Conservation (phyloP, 805 yeast genomes). For the Candida mattraensis region DNA sequence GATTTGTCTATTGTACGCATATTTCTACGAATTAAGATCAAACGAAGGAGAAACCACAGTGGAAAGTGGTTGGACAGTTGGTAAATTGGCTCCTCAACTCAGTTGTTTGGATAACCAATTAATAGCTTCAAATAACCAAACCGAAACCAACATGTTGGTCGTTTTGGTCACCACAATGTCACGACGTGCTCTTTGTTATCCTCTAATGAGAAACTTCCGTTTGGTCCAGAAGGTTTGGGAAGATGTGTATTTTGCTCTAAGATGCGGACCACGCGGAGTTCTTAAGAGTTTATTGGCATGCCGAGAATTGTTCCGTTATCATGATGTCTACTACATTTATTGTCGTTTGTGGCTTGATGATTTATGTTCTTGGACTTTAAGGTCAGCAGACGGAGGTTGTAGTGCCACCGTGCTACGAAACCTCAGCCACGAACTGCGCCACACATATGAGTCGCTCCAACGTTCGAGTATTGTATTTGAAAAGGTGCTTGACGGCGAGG, state of each 20-base stretch:
- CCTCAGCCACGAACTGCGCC: conserved; percentile 64
- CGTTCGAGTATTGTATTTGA: conserved; percentile 57
- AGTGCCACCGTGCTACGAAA: conserved; percentile 58
- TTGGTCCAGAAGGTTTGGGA: conserved; percentile 66
- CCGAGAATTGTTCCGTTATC: conserved; percentile 75
- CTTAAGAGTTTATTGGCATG: conserved; percentile 58
- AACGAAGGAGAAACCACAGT: conserved; percentile 69
- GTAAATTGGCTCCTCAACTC: conserved; percentile 79
- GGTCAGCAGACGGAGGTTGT: conserved; percentile 53
- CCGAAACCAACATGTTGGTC: conserved; percentile 41
- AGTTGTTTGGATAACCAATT: conserved; percentile 66
- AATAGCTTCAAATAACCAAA: conserved; percentile 34
- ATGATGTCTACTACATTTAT: conserved; percentile 83
- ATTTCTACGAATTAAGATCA: conserved; percentile 71
- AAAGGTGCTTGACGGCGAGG: conserved; percentile 42
- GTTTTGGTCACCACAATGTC: conserved; percentile 60
- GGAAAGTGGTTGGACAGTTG: conserved; percentile 94
- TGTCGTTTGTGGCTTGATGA: conserved; percentile 77
- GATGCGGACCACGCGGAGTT: conserved; percentile 68
- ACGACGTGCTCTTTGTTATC: conserved; percentile 75
- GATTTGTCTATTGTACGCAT: conserved; percentile 68
- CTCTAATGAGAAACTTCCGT: conserved; percentile 71
- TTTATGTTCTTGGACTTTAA: conserved; percentile 69
- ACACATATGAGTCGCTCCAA: conserved; percentile 37
- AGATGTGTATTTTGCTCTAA: conserved; percentile 63